Conservation (phyloP, 2,329 filamentous ascomycete species). For the Teratosphaeria nubilosa region DNA sequence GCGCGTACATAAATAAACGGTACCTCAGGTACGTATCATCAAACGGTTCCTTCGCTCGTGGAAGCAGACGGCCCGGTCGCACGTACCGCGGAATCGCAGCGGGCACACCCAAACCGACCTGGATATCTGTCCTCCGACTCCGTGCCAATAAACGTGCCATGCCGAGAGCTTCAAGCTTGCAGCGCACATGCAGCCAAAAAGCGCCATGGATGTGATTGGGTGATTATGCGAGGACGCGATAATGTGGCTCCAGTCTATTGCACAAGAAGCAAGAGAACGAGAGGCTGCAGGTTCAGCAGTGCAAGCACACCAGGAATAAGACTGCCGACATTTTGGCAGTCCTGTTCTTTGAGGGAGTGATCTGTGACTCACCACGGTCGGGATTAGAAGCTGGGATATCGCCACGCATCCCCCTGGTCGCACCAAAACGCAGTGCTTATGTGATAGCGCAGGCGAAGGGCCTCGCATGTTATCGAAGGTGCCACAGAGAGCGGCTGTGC, state of each 20-base stretch:
- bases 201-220: not conserved
- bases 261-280: not conserved
- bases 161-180: not conserved
- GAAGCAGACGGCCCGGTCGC: not conserved
- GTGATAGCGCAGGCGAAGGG: constrained; percentile 2
- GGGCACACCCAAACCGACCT: too few relatives aligned
- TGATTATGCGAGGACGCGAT: not conserved
- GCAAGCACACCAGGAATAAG: not conserved
- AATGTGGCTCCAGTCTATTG: not conserved
- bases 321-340: not conserved
- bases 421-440: constrained; percentile 2
- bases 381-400: not conserved
- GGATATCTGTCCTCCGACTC: not conserved
- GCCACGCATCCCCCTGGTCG: not conserved
- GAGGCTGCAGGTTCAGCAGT: not conserved
- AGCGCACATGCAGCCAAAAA: not conserved
- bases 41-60: not conserved
- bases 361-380: not conserved
- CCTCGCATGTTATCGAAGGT: constrained; percentile 2
- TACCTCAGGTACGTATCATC: not conserved
- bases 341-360: not conserved
- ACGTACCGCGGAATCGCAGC: not conserved
- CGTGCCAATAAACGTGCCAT: not conserved
- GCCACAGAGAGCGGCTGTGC: not conserved
- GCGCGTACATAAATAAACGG: not conserved